Percentiles rank a stretch among this genome's conserved stretches.
These are phyloP conservation scores for Coemansia sp. DNA, from an alignment of 192 early-diverging fungal species.

Conservation along the genomic window DNA sequence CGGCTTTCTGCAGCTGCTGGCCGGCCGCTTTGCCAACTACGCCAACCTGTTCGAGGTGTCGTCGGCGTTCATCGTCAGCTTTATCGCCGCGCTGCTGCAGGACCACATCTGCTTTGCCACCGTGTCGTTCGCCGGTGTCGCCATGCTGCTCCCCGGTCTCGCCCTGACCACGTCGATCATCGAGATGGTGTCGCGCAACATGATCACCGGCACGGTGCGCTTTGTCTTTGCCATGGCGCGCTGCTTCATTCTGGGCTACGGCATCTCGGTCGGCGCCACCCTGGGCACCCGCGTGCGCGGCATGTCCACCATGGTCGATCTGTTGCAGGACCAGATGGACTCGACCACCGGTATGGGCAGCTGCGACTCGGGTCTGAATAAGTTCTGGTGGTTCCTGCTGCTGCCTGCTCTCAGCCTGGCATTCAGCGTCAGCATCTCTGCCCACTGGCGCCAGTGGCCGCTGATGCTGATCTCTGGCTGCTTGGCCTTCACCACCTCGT, in stretches of 20 bases:
- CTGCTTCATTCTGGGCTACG: conserved; percentile 76
- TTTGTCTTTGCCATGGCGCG: conserved; percentile 78
- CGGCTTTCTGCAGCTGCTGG: conserved; percentile 61
- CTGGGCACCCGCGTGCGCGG: conserved; percentile 63
- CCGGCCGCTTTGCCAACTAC: conserved; percentile 61
- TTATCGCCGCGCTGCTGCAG: conserved; percentile 61
- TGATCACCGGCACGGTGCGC: conserved; percentile 84
- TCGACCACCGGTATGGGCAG: conserved; percentile 27
- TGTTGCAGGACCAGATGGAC: conserved; percentile 27
- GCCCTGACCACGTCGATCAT: conserved; percentile 81
- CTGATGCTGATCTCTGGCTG: conserved; percentile 69
- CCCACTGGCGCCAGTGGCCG: conserved; percentile 66
- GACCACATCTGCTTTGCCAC: conserved; percentile 65
- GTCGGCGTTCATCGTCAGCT: conserved; percentile 62
- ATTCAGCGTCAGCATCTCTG: conserved; percentile 64
- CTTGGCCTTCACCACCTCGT: conserved; percentile 68
- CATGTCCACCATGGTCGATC: conserved; percentile 23
- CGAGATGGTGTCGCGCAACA: conserved; percentile 84
- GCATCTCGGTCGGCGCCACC: conserved; percentile 64
- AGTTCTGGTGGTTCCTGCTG: conserved; percentile 62
- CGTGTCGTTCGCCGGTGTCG: conserved; percentile 61
- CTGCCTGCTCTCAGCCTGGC: conserved; percentile 58
- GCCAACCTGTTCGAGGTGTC: conserved; percentile 73
- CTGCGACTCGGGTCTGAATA: conserved; percentile 34
- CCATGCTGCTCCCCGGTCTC: conserved; percentile 71